Percentiles rank a stretch among this genome's conserved stretches.
Evolutionary conservation across 2,329 filamentous ascomycete genomes (phyloP).

Genomic region (Ilyonectria sp.): DNA sequence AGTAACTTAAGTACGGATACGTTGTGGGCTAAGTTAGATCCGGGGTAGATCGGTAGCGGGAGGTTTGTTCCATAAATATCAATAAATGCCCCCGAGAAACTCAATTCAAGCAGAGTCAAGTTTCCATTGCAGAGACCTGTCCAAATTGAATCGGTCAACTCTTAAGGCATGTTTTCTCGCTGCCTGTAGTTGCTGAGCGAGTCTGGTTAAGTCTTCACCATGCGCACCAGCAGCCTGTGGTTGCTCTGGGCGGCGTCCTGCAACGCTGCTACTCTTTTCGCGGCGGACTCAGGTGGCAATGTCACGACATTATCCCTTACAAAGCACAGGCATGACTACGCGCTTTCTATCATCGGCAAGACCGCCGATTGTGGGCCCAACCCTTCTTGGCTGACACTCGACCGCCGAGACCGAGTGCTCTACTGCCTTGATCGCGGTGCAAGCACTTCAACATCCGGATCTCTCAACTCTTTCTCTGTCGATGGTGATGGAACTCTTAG

Average conservation of each 20-base stretch:
- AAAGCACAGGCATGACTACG: background rate
- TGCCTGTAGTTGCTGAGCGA: no score
- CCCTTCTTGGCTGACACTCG: constrained; percentile 41
- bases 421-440: constrained; percentile 43
- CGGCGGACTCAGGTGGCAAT: constrained; percentile 42
- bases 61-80: no score
- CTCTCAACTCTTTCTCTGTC: constrained; percentile 43
- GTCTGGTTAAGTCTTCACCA: no score
- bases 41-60: no score
- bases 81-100: no score
- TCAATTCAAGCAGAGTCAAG: no score
- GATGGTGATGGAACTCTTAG: constrained; percentile 26
- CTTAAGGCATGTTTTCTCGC: no score
- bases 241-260: constrained; percentile 5
- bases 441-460: constrained; percentile 26
- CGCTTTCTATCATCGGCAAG: constrained; percentile 25
- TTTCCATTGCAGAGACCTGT: no score
- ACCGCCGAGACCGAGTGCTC: constrained; percentile 32
- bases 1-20: no score
- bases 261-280: constrained; percentile 40
- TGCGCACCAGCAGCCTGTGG: no score
- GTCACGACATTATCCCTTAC: constrained; percentile 38
- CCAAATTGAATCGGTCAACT: no score
- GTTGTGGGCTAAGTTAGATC: no score
- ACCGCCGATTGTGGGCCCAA: constrained; percentile 34